phyloP scores from a whole-genome alignment of 106 monocot genomes.

The Cymbidium sinense region DNA sequence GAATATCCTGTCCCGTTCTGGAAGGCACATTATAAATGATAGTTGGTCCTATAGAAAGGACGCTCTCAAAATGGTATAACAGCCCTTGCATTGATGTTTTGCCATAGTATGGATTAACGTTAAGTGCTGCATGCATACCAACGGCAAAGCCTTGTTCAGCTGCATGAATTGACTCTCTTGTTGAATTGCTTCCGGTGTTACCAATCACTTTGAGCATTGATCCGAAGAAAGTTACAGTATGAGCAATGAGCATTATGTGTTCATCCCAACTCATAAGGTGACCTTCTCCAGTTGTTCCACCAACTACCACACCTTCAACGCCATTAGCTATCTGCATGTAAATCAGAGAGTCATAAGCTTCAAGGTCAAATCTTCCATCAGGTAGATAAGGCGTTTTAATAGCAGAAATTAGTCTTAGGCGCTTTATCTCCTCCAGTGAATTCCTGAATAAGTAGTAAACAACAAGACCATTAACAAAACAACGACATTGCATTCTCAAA shows the following conservation, averaged over 20 bases:
- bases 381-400: slow-evolving; percentile 87
- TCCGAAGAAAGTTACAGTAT: slow-evolving; percentile 84
- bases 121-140: slow-evolving; percentile 58
- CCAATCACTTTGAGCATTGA: slow-evolving; percentile 81
- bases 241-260: slow-evolving; percentile 85
- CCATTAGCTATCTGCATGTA: slow-evolving; percentile 71
- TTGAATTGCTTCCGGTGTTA: slow-evolving; percentile 91
- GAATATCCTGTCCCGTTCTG: slow-evolving; percentile 78
- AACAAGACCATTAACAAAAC: neutral
- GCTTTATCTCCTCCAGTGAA: slow-evolving; percentile 48
- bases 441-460: slow-evolving; percentile 33
- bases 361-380: slow-evolving; percentile 80
- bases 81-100: slow-evolving; percentile 78
- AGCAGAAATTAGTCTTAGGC: slow-evolving; percentile 73
- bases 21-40: slow-evolving; percentile 84
- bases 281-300: slow-evolving; percentile 89
- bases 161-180: slow-evolving; percentile 74
- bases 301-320: slow-evolving; percentile 79
- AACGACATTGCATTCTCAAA: neutral
- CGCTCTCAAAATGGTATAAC: slow-evolving; percentile 54
- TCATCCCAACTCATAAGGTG: slow-evolving; percentile 97
- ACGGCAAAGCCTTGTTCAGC: slow-evolving; percentile 90
- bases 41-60: slow-evolving; percentile 71
- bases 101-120: slow-evolving; percentile 86
- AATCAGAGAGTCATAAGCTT: slow-evolving; percentile 68